Evolutionary conservation across 257 asterid species (phyloP), one percentile per base, ranked within the genome.

Genomic region (Solanum chaucha): DNA sequence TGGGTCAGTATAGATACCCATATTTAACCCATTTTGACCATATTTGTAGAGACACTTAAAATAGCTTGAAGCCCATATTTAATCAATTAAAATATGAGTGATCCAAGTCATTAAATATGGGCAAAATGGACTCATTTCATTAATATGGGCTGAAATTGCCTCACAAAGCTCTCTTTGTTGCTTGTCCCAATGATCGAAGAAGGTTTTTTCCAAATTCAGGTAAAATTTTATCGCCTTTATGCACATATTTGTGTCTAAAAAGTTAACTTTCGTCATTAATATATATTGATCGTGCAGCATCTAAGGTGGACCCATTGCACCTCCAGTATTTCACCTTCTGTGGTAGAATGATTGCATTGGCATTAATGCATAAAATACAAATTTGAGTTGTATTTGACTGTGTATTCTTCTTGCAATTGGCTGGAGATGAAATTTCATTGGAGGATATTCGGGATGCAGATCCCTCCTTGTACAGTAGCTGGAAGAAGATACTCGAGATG

Each of bases 301-400:
- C 74, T 67, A 67, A 28, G 74, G 74, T 67, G 93, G 95, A 96
- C 88, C 97, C 97, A 8, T 35, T 94, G 93, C 97, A 94, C 93
- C 96, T 93, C 20, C 91, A 94, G 73, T 96, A 96, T 88, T 96
- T 93, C 88, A 90, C 73, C 88, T 95, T 96, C 92, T 80, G 93
- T 24, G 99, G 99, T 87, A 92, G 97, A 90, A 91, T 95, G 90
- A 92, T 95, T 87, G 98, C 99, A 67, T 28, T 28, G 20, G 74
- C 74, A 26, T 28, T 67, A 67, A 67, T 67, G 74, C 74, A 26
- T 28, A 13, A 12, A 67, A 67, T 67, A 26, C 74, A 67, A 67
- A 67, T 67, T 8, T 22, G 74, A 2, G 7, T 67, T 26, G 74
- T 26, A 19, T 67, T 67, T 5, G 36, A 67, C 13, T 36, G 74